phyloP scores from a whole-genome alignment of 768 basidiomycete genomes.

The Brasilioporus rufonigricans region DNA sequence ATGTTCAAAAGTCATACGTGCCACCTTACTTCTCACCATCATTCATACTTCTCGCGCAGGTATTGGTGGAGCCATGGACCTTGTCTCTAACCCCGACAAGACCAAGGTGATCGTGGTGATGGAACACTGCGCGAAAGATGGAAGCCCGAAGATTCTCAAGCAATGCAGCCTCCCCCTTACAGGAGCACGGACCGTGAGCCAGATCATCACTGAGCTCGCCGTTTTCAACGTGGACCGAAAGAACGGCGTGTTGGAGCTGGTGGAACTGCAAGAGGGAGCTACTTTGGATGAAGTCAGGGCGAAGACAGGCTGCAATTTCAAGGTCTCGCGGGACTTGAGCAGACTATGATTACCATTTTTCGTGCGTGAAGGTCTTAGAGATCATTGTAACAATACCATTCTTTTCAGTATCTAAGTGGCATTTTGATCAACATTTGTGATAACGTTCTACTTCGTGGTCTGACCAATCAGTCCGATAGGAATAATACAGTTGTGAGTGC shows the following conservation, averaged over 20 bases:
- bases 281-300: slow-evolving; percentile 79
- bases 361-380: not conserved
- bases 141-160: slow-evolving; percentile 82
- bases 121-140: slow-evolving; percentile 90
- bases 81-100: slow-evolving; percentile 93
- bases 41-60: slow-evolving; percentile 40
- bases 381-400: slow-evolving; percentile 10
- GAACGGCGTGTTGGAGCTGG: slow-evolving; percentile 68
- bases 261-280: slow-evolving; percentile 82
- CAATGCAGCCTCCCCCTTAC: slow-evolving; percentile 84
- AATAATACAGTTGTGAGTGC: no score
- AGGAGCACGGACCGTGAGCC: slow-evolving; percentile 83
- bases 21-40: slow-evolving; percentile 6
- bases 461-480: not conserved
- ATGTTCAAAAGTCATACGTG: not conserved
- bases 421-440: not conserved
- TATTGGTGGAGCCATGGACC: slow-evolving; percentile 96
- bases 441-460: not conserved
- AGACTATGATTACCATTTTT: slow-evolving; percentile 36
- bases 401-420: not conserved
- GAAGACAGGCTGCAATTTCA: slow-evolving; percentile 87
- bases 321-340: slow-evolving; percentile 51
- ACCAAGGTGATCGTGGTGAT: slow-evolving; percentile 89
- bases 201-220: slow-evolving; percentile 89
- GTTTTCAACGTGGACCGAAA: slow-evolving; percentile 86